Evolutionary conservation across 2,329 filamentous ascomycete species (phyloP).

Genomic region (Fusarium keratoplasticum): DNA sequence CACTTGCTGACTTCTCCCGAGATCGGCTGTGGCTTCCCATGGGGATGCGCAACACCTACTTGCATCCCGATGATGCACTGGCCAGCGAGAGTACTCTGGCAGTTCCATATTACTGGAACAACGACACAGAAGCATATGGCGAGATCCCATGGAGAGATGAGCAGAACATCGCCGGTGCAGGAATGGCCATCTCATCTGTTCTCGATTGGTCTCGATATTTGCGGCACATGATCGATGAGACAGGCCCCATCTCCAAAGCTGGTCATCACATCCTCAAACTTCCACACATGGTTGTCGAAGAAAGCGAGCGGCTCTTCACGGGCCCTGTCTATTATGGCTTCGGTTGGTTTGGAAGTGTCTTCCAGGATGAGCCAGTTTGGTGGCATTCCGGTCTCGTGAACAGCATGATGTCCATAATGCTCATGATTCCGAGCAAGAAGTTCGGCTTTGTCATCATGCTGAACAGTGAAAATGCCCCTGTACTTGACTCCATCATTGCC

Average conservation of each 20-base stretch:
- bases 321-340: conserved; percentile 38
- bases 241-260: conserved; percentile 40
- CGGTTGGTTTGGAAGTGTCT: conserved; percentile 36
- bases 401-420: conserved; percentile 42
- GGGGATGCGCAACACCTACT: conserved; percentile 55
- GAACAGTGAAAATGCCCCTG: conserved; percentile 30
- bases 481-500: conserved; percentile 35
- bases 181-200: conserved; percentile 55
- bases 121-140: conserved; percentile 43
- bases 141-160: conserved; percentile 32
- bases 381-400: conserved; percentile 41
- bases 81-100: conserved; percentile 46
- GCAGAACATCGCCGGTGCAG: conserved; percentile 46
- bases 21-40: conserved; percentile 55
- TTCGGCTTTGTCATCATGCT: conserved; percentile 43
- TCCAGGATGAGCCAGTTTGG: conserved; percentile 37
- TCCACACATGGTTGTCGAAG: conserved; percentile 33
- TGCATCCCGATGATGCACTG: conserved; percentile 38
- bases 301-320: conserved; percentile 20
- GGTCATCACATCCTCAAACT: conserved; percentile 42
- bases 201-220: conserved; percentile 53
- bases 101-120: conserved; percentile 53
- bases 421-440: conserved; percentile 41
- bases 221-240: conserved; percentile 47
- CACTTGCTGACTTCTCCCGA: conserved; percentile 54